A percentile compares a stretch with the other conserved stretches of the same genome.
Conservation (phyloP, 129 eudicot species). For the Artemisia tridentata region DNA sequence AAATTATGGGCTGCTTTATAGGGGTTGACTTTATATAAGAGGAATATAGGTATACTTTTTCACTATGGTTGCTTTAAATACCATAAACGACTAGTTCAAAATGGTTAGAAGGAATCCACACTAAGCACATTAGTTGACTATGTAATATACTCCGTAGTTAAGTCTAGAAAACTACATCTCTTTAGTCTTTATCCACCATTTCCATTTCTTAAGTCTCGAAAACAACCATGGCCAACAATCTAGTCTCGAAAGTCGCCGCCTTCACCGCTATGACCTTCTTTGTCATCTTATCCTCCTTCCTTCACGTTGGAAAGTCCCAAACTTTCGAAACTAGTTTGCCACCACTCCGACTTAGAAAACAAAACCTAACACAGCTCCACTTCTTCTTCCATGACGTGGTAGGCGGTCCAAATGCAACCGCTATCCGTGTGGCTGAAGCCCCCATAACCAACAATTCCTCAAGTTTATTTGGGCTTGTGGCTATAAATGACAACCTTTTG, state of each 20-base stretch:
- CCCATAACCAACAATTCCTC: slow-evolving; percentile 22
- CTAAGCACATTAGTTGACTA: too few relatives aligned
- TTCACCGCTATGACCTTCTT: slow-evolving; percentile 8
- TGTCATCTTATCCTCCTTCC: slow-evolving; percentile 18
- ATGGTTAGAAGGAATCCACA: too few relatives aligned
- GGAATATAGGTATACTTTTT: too few relatives aligned
- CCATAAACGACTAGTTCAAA: too few relatives aligned
- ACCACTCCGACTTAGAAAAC: slow-evolving; percentile 17
- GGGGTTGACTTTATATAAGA: too few relatives aligned
- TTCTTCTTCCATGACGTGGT: slow-evolving; percentile 37
- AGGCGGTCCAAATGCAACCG: slow-evolving; percentile 38
- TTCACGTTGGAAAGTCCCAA: slow-evolving; percentile 31
- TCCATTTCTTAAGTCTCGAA: too few relatives aligned
- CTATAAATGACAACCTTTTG: slow-evolving; percentile 41
- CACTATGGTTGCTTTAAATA: too few relatives aligned
- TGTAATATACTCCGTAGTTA: too few relatives aligned
- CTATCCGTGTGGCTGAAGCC: slow-evolving; percentile 32
- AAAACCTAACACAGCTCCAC: slow-evolving; percentile 33
- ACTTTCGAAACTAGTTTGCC: slow-evolving; percentile 28
- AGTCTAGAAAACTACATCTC: too few relatives aligned
- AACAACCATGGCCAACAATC: slow-evolving; percentile 21
- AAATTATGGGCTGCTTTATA: too few relatives aligned
- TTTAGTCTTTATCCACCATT: too few relatives aligned
- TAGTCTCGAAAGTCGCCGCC: background rate
- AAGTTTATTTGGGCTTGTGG: slow-evolving; percentile 31